Base-by-base conservation (phyloP, 164 flowering plant species). In the Magnolia officinalis region DNA sequence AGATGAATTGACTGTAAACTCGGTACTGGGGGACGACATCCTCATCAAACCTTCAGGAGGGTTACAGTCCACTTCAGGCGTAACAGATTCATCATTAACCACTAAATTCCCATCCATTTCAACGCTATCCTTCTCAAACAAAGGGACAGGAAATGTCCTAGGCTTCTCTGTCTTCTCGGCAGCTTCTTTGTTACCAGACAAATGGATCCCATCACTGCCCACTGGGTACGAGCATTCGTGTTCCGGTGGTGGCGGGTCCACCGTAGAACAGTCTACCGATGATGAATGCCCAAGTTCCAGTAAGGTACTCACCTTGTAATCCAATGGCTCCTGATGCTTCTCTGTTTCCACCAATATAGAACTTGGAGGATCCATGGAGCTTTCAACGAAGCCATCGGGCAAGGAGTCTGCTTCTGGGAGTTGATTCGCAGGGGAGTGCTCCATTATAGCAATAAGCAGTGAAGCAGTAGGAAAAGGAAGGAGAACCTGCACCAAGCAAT, bases 361-460 rank as follows among this genome's bases (percentile, higher is more conserved):
- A 55, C 87, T 83, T 31, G 69, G 69, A 55, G 88, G 78, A 23
- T 87, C 93, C 8, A 78, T 71, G 6, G 93, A 72, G 82, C 90
- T 83, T 67, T 90, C 94, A 16, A 93, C 91, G 78, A 93, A 93
- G 3, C 97, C 97, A 81, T 90, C 95, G 0, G 97, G 95, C 79
- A 93, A 80, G 19, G 95, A 76, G 75, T 87, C 91, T 68, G 76
- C 97, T 83, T 90, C 94, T 23, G 94, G 97, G 61, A 90, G 93
- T 80, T 88, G 88, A 76, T 83, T 82, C 29, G 86, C 89, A 58
- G 81, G 81, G 50, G 85, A 74, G 52, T 79, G 88, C 80, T 88
- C 91, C 94, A 92, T 92, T 55, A 16, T 11, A 37, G 45, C 45
- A 37, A 37, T 37, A 0, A 2, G 61, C 61, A 11, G 61, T 11